Evolutionary conservation across 345 rosid genomes (phyloP), one percentile per base, ranked within the genome.

Genomic region (Brassica carinata): DNA sequence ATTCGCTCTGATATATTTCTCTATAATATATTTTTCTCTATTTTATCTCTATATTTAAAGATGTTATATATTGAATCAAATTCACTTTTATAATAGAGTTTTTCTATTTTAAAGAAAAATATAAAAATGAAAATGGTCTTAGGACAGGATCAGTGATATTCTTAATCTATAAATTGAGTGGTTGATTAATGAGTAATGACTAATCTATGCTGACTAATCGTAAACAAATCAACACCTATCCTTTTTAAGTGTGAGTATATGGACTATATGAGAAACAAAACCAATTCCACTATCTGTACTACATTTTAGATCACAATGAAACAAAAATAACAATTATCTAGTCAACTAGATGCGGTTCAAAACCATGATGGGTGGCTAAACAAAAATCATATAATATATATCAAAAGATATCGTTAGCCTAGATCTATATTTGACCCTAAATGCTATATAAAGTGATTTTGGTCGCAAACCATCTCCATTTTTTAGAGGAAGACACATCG

Each of bases 171-270:
- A 51, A 48, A 18, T 11, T 61, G 34, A 27, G 17, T 69, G 26
- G 76, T 64, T 57, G 26, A 78, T 57, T 33, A 62, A 70, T n/a
- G 15, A 71, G 72, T 64, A 71, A 63, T 33, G 58, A 71, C 76
- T 64, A 34, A 64, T 72, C 66, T 51, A 5, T 64, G 76, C 3
- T 64, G 72, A 64, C 45, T 71, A 53, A 53, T 64, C 7, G 59
- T 71, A 45, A 64, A 23, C 81, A 78, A 69, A 55, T 6, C 2
- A 55, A 5, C 61, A 55, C 61, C 9, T 55, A 55, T 55, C 59
- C 61, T 55, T 55, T 55, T 55, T 55, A 15, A 18, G 61, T 7
- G 61, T 15, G 17, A 55, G 61, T 55, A 17, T 17, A 15, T 15
- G 61, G 61, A 55, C 61, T 55, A 55, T 17, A 55, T 7, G 26